phyloP scores from a whole-genome alignment of 768 basidiomycete species.

The Termitomyces sp. region DNA sequence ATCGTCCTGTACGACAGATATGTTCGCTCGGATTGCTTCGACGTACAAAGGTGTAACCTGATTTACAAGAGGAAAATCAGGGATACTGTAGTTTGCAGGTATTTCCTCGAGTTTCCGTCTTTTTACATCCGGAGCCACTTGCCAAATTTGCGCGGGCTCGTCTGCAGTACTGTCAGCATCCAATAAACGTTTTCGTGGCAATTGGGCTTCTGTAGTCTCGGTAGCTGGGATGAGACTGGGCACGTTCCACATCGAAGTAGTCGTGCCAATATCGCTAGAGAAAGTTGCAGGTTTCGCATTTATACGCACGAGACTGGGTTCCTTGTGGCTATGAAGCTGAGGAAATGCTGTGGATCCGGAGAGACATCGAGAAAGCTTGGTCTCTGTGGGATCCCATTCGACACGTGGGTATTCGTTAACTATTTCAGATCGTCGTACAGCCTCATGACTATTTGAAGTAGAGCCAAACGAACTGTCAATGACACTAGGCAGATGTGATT shows the following conservation, averaged over 20 bases:
- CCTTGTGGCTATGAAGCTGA: neutral
- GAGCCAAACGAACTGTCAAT: constrained; percentile 8
- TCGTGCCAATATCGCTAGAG: neutral
- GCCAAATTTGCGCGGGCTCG: neutral
- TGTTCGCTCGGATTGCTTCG: neutral
- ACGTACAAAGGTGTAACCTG: neutral
- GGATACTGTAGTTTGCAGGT: constrained; percentile 15
- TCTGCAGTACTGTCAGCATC: constrained; percentile 10
- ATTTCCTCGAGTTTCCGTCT: constrained; percentile 22
- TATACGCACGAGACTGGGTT: neutral
- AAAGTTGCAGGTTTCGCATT: neutral
- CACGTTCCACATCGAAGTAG: neutral
- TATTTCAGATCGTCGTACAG: neutral
- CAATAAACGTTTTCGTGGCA: constrained; percentile 33
- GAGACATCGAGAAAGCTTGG: neutral
- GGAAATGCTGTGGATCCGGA: neutral
- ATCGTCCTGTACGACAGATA: neutral
- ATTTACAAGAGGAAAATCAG: neutral
- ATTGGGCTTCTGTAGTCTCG: constrained; percentile 21
- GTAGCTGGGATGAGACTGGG: neutral
- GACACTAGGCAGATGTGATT: constrained; percentile 2
- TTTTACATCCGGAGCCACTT: constrained; percentile 10
- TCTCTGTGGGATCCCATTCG: neutral
- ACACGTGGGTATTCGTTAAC: neutral
- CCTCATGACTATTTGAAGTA: neutral